Percentiles rank a stretch among this genome's conserved stretches.
Evolutionary conservation across 1,284 basidiomycete genomes (phyloP).

Genomic region (Prillingera fragicola): DNA sequence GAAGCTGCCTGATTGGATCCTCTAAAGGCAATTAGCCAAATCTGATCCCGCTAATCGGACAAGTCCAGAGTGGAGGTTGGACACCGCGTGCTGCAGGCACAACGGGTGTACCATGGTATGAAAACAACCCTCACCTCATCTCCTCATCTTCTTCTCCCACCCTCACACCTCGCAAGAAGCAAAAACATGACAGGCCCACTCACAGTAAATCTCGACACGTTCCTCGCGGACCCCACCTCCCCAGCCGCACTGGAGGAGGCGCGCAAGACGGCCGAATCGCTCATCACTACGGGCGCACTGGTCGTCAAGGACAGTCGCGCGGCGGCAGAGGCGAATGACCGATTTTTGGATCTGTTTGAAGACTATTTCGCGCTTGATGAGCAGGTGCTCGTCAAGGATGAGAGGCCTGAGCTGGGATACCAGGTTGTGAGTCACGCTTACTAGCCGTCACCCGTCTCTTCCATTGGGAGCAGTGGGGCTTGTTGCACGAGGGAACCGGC

Average conservation of each 20-base stretch:
- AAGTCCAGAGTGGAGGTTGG: too few species aligned
- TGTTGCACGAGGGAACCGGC: too few species aligned
- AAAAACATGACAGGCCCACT: conserved; percentile 15
- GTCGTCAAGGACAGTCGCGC: conserved; percentile 75
- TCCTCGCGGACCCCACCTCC: conserved; percentile 53
- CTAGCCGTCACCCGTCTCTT: too few species aligned
- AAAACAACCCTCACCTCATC: neutral
- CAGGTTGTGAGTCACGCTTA: conserved; percentile 48
- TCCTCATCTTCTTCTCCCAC: neutral
- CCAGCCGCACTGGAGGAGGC: conserved; percentile 47
- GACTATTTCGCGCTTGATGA: conserved; percentile 78
- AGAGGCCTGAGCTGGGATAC: conserved; percentile 65
- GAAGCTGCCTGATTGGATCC: too few species aligned
- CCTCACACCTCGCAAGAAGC: too few species aligned
- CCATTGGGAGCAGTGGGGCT: too few species aligned
- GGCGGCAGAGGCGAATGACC: conserved; percentile 68
- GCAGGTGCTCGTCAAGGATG: conserved; percentile 61
- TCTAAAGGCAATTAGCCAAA: too few species aligned
- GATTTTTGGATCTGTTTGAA: conserved; percentile 71
- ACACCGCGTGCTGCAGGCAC: too few species aligned
- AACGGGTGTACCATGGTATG: conserved; percentile 4
- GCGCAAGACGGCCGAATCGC: conserved; percentile 65
- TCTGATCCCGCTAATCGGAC: too few species aligned
- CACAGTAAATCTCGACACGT: conserved; percentile 72
- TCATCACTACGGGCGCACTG: conserved; percentile 70